Conservation (phyloP, 176 grass and related monocot species). For the Oryza meyeriana region DNA sequence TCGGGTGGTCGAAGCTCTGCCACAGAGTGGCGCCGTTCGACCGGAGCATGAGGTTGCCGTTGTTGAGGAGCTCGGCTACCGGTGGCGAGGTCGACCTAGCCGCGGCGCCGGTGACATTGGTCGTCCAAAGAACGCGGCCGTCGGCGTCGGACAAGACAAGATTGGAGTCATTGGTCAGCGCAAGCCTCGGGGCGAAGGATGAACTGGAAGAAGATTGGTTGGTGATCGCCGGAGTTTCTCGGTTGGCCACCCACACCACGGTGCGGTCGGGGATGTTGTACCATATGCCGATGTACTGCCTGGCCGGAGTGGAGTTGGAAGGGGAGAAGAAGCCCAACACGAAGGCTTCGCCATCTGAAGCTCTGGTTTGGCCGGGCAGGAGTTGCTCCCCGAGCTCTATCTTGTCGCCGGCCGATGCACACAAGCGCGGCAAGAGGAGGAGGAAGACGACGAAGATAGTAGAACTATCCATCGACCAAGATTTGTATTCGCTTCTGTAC, state of each 20-base stretch:
- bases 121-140: conserved; percentile 31
- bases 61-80: conserved; percentile 21
- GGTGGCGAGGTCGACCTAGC: background rate
- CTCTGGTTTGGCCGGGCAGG: background rate
- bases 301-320: background rate
- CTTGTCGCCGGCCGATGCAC: conserved; percentile 14
- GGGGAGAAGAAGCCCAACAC: conserved; percentile 24
- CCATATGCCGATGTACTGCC: conserved; percentile 24
- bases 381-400: conserved; percentile 17
- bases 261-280: conserved; percentile 8
- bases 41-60: conserved; percentile 40
- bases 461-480: conserved; percentile 4
- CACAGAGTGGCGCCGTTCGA: background rate
- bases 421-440: background rate
- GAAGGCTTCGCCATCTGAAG: conserved; percentile 15
- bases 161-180: no score
- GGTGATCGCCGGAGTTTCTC: no score
- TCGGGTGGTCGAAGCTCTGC: conserved; percentile 51
- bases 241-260: no score
- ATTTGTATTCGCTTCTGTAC: background rate
- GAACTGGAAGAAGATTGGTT: no score
- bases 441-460: background rate
- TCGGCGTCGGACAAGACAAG: no score
- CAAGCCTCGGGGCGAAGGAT: no score
- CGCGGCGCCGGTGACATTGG: background rate